Evolutionary conservation across 148 eudicot species (phyloP), one percentile per base, ranked within the genome.

Genomic region (Persicaria tinctoria): DNA sequence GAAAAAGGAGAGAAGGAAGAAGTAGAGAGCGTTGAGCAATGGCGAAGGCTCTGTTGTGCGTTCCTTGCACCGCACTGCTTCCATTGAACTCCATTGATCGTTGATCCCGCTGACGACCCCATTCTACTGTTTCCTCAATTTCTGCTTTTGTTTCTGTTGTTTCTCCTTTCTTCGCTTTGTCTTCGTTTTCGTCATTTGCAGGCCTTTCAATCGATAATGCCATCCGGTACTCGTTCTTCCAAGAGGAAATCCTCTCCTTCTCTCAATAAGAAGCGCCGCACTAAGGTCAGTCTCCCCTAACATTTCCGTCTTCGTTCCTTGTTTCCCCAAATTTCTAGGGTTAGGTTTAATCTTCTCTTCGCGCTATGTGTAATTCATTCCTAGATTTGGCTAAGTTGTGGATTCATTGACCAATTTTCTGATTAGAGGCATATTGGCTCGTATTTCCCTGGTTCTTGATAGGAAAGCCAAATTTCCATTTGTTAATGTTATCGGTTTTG

Each of bases 241-340:
- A 74, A 74, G 63, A 51, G 76, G 27, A 74, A 74, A 56, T 56
- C 76, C 20, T 74, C 76, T 32, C 46, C 76, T 44, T 27, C 66
- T 41, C 66, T 44, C 76, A 56, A 38, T 68, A 74, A 56, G 76
- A 74, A 74, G 66, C 60, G 63, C 48, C 63, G 76, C 50, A 49
- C 46, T 10, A 51, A 53, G 76, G 76, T 74, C 48, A 41, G 14
- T 2, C 46, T 55, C 18, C 44, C 14, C 74, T 71, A 17, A 71
- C 6, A 20, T 32, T 56, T 38, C 32, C 63, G 11, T 6, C 2
- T 44, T 56, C 41, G 9, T 14, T 27, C 44, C 38, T 47, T 13
- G 47, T 66, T 44, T 32, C 70, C 44, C 13, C 47, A 13, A 66
- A 16, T 74, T 56, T 56, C 47, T 51, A 74, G 76, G 48, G 76